Base-by-base conservation (phyloP, 164 flowering plant genomes). In the Kingdonia uniflora region DNA sequence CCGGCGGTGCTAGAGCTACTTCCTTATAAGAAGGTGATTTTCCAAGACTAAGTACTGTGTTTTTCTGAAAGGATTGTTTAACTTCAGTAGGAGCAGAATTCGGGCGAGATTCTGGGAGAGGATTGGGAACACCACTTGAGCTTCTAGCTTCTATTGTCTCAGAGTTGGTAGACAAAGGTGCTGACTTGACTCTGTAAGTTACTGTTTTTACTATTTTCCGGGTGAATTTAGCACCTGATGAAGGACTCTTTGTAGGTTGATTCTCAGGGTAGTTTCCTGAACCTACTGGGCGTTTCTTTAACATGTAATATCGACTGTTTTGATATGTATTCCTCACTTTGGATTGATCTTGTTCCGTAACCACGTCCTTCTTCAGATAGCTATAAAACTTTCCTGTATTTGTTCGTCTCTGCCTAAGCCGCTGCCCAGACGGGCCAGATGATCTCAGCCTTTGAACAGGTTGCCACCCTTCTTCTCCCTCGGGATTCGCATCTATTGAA, bases 401-500 rank as follows among this genome's bases (percentile, higher is more conserved):
- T 49, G 85, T 56, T 19, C 85, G 60, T 26, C 85, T 74, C 63
- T 92, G 91, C 75, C 81, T 76, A 44, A 74, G 35, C 20, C 81
- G 71, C 54, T 82, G 76, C 22, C 85, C 77, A 60, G 74, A 68
- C 14, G 73, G 75, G 43, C 85, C 81, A 57, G 82, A 76, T 48
- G 96, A 84, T 73, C 89, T 71, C 38, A 89, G 85, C 73, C 82
- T 74, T 67, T 85, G 98, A 65, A 86, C 99, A 39, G 94, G 75
- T 66, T 88, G 96, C 99, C 99, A 92, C 26, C 96, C 96, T 57
- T 92, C 96, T 57, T 92, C 99, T 59, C 84, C 91, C 58, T 81
- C 99, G 59, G 71, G 64, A 53, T 67, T 74, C 54, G 68, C 33
- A 74, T 78, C 88, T 49, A 75, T 56, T 21, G 42, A 56, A 50